Base-by-base conservation (phyloP, 2,329 filamentous ascomycete species). In the Apiospora sp. region DNA sequence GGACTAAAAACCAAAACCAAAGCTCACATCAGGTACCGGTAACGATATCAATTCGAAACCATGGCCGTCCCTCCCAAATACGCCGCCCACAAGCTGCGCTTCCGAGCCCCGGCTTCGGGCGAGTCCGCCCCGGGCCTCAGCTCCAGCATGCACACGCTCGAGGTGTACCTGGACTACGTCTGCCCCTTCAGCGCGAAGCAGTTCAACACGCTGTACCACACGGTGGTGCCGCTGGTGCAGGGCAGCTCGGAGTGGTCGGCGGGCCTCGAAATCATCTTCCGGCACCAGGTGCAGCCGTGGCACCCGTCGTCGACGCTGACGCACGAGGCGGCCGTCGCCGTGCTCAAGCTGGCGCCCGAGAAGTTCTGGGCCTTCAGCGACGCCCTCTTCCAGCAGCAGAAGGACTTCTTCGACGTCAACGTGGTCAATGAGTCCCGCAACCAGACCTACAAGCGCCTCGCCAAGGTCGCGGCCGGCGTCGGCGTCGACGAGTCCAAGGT, bases 281-380 rank as follows among this genome's bases (percentile, higher is more conserved):
- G 95, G 69, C 95, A 96, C 81, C 95, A 98, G 81, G 90, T 98
- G 79, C 95, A 98, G 85, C 94, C 95, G 19, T 98, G 96, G 96
- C 95, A 98, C 84, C 96, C 96, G 1, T 94, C 93, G 27, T 95
- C 91, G 54, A 95, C 93, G 8, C 87, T 95, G 14, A 87, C 90
- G 72, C 94, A 96, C 85, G 96, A 98, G 87, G 93, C 95, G 44
- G 95, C 87, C 4, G 89, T 94, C 44, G 96, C 95, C 3, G 94
- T 98, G 1, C 87, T 96, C 77, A 89, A 88, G 70, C 82, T 94
- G 8, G 86, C 90, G 2, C 92, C 93, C 0, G 86, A 87, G 24
- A 91, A 90, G 76, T 98, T 97, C 87, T 97, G 92, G 91, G 68
- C 30, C 46, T 98, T 96, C 82, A 93, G 90, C 82, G 87, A 87